Base-by-base conservation (phyloP, 768 basidiomycete species). In the Heimioporus sp. region DNA sequence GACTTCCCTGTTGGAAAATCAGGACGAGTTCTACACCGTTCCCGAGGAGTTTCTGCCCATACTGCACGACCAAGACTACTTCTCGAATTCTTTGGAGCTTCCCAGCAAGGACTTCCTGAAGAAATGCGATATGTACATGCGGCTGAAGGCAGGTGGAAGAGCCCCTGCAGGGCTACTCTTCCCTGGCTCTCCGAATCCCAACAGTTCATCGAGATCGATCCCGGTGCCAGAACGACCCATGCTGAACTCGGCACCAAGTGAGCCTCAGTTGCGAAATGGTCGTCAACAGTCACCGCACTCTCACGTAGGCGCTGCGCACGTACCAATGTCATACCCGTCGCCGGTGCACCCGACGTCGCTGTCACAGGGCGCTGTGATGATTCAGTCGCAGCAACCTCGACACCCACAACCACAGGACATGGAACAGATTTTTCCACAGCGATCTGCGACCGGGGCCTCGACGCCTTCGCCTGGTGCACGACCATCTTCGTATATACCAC, bases 21-120 rank as follows among this genome's bases (percentile, higher is more conserved):
- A 98, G 70, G 97, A 99, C 72, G 88, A 93, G 68, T 92, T 90
- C 70, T 98, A 90, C 75, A 83, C 83, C n/a, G 93, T 98, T 11
- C 97, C 97, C 6, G 80, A 82, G 61, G 96, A 99, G 63, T 87
- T 98, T 65, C 62, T 90, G 36, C 74, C 85, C 12, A 90, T 98
- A 49, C 78, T 99, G 16, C 81, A 86, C 48, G 94, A 98, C 60
- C 90, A 93, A 65, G 94, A 98, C 31, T 90, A 95, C 67, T 97
- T 99, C 66, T 76, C 81, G 43, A 92, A 84, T 68, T 86, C 83
- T 46, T 71, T 94, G 71, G 96, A 98, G 37, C 78, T 98, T 24
- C 92, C 94, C 1, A 85, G 87, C 58, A 96, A 96, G 68, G 96
- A 99, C 41, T 93, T 98, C 66, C 73, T 98, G 74, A 97, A 92